Evolutionary conservation across 208 protist species (phyloP).

Genomic region (Plasmodiophora brassicae): DNA sequence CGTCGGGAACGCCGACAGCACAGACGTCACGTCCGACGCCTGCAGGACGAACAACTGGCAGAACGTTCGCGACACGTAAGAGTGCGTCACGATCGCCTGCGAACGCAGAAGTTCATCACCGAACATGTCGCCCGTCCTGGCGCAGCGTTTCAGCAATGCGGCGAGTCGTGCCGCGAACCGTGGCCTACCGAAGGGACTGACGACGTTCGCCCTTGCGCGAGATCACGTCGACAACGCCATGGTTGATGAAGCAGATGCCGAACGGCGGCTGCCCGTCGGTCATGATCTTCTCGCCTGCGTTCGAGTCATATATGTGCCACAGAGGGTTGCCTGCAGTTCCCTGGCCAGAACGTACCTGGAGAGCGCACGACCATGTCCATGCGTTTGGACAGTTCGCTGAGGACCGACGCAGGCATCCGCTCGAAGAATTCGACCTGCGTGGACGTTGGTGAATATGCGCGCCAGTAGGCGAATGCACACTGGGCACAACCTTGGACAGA

Average conservation of each 20-base stretch:
- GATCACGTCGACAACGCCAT: constrained; percentile 13
- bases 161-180: too few relatives aligned
- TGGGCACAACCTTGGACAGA: not conserved
- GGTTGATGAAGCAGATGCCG: constrained; percentile 32
- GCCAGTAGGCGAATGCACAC: not conserved
- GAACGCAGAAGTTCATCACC: constrained; percentile 2
- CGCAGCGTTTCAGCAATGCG: too few relatives aligned
- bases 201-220: not conserved
- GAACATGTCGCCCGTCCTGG: not conserved
- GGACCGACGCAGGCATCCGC: not conserved
- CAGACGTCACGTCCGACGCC: not conserved
- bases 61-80: constrained; percentile 12
- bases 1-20: not conserved
- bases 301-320: not conserved
- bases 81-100: not conserved
- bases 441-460: not conserved
- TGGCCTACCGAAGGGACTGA: too few relatives aligned
- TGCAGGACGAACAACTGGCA: constrained; percentile 10
- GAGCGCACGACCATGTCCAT: constrained; percentile 13
- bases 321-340: not conserved
- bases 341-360: not conserved
- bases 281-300: not conserved
- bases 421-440: constrained; percentile 16
- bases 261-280: not conserved
- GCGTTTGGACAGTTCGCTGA: constrained; percentile 17